Evolutionary conservation across 768 basidiomycete genomes (phyloP).

Genomic region (Tubosaeta sp.): DNA sequence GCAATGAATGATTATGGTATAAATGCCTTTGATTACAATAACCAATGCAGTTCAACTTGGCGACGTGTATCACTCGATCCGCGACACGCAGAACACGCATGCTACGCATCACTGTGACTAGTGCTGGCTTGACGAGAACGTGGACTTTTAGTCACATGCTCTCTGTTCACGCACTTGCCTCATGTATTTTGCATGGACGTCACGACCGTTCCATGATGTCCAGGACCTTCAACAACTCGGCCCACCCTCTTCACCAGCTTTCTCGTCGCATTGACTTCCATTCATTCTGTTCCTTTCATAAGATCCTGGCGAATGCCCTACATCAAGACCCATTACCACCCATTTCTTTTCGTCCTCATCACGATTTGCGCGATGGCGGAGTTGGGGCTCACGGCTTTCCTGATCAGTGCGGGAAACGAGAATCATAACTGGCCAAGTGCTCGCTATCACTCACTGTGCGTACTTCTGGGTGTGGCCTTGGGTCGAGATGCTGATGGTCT

Average conservation of each 20-base stretch:
- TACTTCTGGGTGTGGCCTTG: conserved; percentile 8
- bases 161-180: conserved; percentile 14
- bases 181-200: conserved; percentile 31
- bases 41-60: conserved; percentile 8
- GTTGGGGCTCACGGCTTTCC: conserved; percentile 68
- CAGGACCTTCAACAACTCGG: conserved; percentile 17
- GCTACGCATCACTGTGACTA: conserved; percentile 1
- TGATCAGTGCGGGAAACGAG: conserved; percentile 67
- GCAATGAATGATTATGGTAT: conserved; percentile 15
- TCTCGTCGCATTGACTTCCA: conserved; percentile 10
- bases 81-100: conserved; percentile 15
- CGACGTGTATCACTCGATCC: conserved; percentile 5
- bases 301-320: conserved; percentile 33
- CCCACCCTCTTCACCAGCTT: conserved; percentile 6
- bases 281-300: conserved; percentile 7
- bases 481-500: conserved; percentile 3
- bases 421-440: conserved; percentile 55
- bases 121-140: conserved; percentile 7
- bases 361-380: conserved; percentile 65
- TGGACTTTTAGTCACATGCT: conserved; percentile 9
- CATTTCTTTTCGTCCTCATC: conserved; percentile 61
- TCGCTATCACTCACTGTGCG: conserved; percentile 63
- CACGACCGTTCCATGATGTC: conserved; percentile 25
- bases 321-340: conserved; percentile 54
- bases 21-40: conserved; percentile 12